These are phyloP conservation scores for Magnusiomyces sp. DNA, from an alignment of 1,139 yeast genomes.

Conservation along the genomic window DNA sequence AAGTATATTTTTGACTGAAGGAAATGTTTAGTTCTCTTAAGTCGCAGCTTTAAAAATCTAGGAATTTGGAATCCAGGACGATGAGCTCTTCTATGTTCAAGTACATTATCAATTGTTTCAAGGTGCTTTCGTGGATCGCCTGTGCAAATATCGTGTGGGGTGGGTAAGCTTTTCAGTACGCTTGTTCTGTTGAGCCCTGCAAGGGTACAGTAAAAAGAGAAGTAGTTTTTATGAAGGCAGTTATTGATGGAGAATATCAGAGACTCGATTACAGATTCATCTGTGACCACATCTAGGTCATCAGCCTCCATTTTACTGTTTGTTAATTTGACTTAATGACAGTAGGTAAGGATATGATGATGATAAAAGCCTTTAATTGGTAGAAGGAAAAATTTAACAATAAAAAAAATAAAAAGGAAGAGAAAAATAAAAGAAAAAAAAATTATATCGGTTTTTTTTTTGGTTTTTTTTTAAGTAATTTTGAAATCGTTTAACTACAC, in stretches of 20 bases:
- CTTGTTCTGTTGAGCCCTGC: background rate
- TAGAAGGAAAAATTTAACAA: background rate
- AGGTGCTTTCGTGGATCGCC: constrained; percentile 4
- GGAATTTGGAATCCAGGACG: constrained; percentile 3
- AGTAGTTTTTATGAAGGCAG: constrained; percentile 5
- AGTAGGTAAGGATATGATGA: background rate
- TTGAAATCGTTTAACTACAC: background rate
- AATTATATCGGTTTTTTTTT: background rate
- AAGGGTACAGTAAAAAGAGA: constrained; percentile 4
- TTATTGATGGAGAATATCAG: constrained; percentile 3
- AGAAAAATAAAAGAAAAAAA: background rate
- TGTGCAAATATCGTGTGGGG: constrained; percentile 2
- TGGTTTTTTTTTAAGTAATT: background rate
- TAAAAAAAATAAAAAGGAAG: background rate
- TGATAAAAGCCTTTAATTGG: background rate
- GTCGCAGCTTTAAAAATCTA: constrained; percentile 2
- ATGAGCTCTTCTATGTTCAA: constrained; percentile 2
- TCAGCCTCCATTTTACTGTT: too few species aligned
- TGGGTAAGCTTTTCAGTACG: constrained; percentile 1
- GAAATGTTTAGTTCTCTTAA: constrained; percentile 5
- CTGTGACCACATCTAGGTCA: constrained; percentile 6
- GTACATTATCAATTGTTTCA: background rate
- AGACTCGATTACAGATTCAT: constrained; percentile 5
- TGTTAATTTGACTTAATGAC: background rate
- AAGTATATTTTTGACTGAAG: constrained; percentile 3